Conservation (phyloP, 306 rosid genomes). For the Casuarina cunninghamiana region DNA sequence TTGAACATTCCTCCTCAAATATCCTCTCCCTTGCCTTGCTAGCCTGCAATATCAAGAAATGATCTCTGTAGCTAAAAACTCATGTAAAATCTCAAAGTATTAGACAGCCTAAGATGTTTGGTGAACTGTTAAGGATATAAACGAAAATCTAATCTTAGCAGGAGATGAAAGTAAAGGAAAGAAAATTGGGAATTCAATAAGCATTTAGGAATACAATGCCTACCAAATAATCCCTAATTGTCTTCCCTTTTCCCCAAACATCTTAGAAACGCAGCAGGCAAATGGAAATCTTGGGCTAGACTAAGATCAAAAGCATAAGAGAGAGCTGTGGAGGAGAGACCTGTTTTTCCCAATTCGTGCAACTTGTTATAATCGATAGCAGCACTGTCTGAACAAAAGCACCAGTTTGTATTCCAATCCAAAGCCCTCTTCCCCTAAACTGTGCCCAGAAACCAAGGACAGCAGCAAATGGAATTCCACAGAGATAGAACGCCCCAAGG, state of each 20-base stretch:
- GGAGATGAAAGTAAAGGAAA: neutral
- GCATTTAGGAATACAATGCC: neutral
- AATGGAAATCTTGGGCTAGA: neutral
- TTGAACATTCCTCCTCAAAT: conserved; percentile 33
- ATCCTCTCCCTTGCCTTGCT: conserved; percentile 52
- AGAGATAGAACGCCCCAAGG: conserved; percentile 67
- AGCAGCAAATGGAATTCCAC: conserved; percentile 70
- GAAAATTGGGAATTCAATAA: neutral
- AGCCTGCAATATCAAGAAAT: conserved; percentile 49
- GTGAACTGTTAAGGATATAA: neutral
- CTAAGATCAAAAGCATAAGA: conserved; percentile 3
- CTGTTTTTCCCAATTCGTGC: conserved; percentile 63
- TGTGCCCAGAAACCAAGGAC: conserved; percentile 49
- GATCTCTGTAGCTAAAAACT: neutral
- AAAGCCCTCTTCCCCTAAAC: conserved; percentile 62
- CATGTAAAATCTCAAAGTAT: neutral
- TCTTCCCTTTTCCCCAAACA: neutral
- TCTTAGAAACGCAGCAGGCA: conserved; percentile 12
- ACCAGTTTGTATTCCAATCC: conserved; percentile 73
- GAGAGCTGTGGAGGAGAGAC: conserved; percentile 27
- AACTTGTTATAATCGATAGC: conserved; percentile 45
- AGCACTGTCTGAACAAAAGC: conserved; percentile 44
- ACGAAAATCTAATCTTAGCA: neutral
- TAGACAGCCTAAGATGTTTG: neutral
- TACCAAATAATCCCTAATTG: neutral